Conservation (phyloP, 2,329 filamentous ascomycete species). For the Claviceps africana region DNA sequence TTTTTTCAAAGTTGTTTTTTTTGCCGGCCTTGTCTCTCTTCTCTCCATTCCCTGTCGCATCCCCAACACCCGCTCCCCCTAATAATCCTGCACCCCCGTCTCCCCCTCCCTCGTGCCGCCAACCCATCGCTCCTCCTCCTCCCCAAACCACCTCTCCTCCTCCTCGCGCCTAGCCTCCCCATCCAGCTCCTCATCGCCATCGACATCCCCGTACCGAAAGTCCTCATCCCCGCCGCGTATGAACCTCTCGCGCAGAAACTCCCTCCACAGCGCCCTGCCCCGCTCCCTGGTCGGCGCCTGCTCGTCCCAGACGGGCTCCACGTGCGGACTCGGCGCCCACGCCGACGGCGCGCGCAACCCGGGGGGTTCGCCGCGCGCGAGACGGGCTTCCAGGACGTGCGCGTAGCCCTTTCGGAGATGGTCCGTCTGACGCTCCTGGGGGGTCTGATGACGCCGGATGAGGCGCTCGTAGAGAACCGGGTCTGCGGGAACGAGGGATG, state of each 20-base stretch:
- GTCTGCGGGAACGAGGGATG: constrained; percentile 28
- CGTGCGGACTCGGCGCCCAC: neutral
- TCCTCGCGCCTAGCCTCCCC: constrained; percentile 42
- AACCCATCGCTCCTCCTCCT: constrained; percentile 58
- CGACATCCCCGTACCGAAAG: constrained; percentile 62
- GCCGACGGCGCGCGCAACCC: neutral
- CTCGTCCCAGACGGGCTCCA: constrained; percentile 16
- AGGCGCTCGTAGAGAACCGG: constrained; percentile 72
- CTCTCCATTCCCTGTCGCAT: no score
- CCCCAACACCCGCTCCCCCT: constrained; percentile 15
- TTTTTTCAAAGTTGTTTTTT: no score
- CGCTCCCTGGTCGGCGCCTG: constrained; percentile 38
- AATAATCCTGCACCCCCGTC: constrained; percentile 62
- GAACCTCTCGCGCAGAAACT: constrained; percentile 61
- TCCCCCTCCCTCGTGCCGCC: constrained; percentile 37
- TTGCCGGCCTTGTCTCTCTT: no score
- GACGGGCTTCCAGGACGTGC: constrained; percentile 62
- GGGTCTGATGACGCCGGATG: constrained; percentile 61
- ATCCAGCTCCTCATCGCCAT: constrained; percentile 60
- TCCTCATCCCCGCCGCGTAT: constrained; percentile 60
- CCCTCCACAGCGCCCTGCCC: constrained; percentile 53
- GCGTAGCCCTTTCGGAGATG: constrained; percentile 64
- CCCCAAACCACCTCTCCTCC: constrained; percentile 68
- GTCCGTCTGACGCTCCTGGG: constrained; percentile 59
- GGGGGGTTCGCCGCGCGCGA: constrained; percentile 60